phyloP scores from a whole-genome alignment of 768 basidiomycete species.

The Leucocoprinus sp. region DNA sequence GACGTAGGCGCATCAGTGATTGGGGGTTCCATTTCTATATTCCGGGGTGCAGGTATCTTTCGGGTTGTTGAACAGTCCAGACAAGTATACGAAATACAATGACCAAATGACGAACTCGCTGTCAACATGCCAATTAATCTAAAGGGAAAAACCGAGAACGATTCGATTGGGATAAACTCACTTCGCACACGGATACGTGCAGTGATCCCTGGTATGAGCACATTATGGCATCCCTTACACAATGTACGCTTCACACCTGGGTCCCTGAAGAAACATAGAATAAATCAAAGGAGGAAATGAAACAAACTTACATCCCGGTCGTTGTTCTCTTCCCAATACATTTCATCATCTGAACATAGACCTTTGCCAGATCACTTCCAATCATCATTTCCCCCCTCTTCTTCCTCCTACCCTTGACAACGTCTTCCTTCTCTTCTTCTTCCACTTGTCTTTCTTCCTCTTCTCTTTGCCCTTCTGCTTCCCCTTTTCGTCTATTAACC shows the following conservation, averaged over 20 bases:
- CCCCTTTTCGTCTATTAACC: not conserved
- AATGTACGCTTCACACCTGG: constrained; percentile 76
- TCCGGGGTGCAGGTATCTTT: constrained; percentile 57
- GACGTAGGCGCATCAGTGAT: not conserved
- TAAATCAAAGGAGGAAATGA: constrained; percentile 1
- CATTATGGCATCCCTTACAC: constrained; percentile 59
- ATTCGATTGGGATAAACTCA: constrained; percentile 24
- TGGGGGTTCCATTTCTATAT: too few species aligned
- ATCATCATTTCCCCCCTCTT: not conserved
- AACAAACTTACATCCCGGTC: constrained; percentile 56
- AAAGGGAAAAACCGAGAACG: not conserved
- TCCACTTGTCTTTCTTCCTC: not conserved
- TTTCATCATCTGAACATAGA: constrained; percentile 60
- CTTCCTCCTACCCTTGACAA: not conserved
- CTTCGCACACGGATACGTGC: constrained; percentile 59
- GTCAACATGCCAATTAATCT: constrained; percentile 21
- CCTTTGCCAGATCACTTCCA: constrained; percentile 47
- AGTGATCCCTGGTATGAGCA: constrained; percentile 63
- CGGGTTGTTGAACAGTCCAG: constrained; percentile 46
- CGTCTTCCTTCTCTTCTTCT: not conserved
- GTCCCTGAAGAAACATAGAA: constrained; percentile 40
- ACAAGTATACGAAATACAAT: constrained; percentile 54
- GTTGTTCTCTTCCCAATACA: constrained; percentile 68
- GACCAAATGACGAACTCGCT: constrained; percentile 32
- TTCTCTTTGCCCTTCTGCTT: not conserved